Conservation (phyloP, 164 flowering plant species). For the Dillenia turbinata region DNA sequence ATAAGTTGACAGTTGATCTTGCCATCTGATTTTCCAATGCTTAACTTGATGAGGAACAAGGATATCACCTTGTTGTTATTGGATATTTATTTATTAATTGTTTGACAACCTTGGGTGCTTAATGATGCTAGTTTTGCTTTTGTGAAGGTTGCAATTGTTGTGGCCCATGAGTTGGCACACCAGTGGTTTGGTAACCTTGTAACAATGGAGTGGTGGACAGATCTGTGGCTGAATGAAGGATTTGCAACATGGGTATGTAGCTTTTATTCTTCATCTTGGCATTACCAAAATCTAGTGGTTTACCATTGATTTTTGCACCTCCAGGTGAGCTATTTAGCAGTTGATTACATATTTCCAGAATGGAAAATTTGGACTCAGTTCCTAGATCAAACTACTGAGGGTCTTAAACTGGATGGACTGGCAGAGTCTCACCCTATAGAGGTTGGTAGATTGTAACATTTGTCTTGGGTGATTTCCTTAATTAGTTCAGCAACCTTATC, state of each 20-base stretch:
- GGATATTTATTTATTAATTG: background rate
- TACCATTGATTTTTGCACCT: conserved; percentile 6
- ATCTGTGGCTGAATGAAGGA: conserved; percentile 98
- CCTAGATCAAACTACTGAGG: conserved; percentile 76
- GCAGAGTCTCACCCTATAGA: conserved; percentile 97
- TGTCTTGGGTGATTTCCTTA: too few relatives aligned
- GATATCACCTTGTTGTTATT: too few relatives aligned
- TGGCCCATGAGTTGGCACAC: conserved; percentile 98
- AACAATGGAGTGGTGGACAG: conserved; percentile 99
- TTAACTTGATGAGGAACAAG: too few relatives aligned
- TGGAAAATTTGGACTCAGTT: conserved; percentile 99
- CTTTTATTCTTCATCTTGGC: conserved; percentile 1
- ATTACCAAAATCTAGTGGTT: background rate
- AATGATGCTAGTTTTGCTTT: conserved; percentile 3
- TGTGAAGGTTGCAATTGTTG: conserved; percentile 78
- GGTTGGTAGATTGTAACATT: conserved; percentile 26
- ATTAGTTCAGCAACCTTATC: too few relatives aligned
- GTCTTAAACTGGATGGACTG: conserved; percentile 88
- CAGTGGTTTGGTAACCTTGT: conserved; percentile 99
- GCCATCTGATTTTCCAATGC: background rate
- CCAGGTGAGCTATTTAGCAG: conserved; percentile 89
- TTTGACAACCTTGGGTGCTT: background rate
- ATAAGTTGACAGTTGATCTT: background rate
- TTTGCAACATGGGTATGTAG: conserved; percentile 94
- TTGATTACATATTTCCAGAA: conserved; percentile 88